Evolutionary conservation across 78 protist species (phyloP).

Genomic region (Salpingoeca rosetta): DNA sequence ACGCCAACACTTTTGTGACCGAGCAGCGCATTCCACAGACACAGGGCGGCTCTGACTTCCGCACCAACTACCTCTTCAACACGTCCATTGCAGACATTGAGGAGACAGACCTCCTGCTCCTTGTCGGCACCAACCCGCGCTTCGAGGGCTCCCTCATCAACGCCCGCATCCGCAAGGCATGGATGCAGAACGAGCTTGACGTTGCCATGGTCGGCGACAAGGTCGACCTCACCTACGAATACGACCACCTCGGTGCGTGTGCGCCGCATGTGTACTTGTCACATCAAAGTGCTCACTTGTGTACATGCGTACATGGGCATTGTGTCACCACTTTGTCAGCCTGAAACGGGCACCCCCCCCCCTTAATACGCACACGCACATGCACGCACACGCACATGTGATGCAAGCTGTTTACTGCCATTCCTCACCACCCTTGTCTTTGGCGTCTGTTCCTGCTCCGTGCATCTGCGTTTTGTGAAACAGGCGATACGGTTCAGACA

Average conservation of each 20-base stretch:
- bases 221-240: conserved; percentile 21
- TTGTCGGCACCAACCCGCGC: conserved; percentile 48
- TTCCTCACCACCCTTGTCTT: too few species aligned
- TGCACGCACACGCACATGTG: too few species aligned
- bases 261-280: too few species aligned
- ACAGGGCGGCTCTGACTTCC: conserved; percentile 9
- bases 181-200: conserved; percentile 3
- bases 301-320: too few species aligned
- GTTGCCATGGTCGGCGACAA: conserved; percentile 26
- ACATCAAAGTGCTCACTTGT: too few species aligned
- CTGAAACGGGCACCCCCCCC: too few species aligned
- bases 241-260: conserved; percentile 36
- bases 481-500: neutral
- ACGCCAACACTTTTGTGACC: conserved; percentile 1
- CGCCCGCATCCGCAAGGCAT: conserved; percentile 41
- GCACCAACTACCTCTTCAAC: conserved; percentile 33
- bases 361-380: too few species aligned
- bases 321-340: too few species aligned
- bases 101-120: conserved; percentile 33
- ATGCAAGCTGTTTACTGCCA: too few species aligned
- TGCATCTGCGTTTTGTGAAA: too few species aligned
- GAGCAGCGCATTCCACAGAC: conserved; percentile 18
- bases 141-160: conserved; percentile 47
- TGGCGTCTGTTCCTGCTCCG: too few species aligned
- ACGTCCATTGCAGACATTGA: conserved; percentile 32